These are phyloP conservation scores for Hura crepitans DNA, from an alignment of 441 rosid genomes.

Conservation along the genomic window DNA sequence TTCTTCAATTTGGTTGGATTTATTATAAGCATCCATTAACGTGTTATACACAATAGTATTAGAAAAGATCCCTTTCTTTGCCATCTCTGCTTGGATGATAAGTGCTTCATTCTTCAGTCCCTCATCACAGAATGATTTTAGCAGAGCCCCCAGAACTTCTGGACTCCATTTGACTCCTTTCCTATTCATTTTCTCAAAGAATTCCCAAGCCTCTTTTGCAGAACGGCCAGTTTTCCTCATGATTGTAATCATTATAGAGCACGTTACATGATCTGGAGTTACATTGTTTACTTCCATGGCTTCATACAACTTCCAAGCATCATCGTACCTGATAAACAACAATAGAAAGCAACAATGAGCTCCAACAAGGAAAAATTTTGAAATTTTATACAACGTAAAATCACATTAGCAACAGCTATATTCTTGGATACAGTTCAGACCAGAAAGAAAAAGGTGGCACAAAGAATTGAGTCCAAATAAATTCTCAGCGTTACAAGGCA, in stretches of 20 bases:
- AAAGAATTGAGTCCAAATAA: not conserved
- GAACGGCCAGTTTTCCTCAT: conserved; percentile 62
- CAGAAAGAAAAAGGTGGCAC: not conserved
- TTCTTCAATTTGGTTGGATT: conserved; percentile 70
- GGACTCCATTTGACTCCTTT: conserved; percentile 70
- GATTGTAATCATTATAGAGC: conserved; percentile 61
- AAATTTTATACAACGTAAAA: conserved; percentile 12
- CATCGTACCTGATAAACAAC: conserved; percentile 48
- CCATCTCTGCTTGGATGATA: conserved; percentile 76
- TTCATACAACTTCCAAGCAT: conserved; percentile 64
- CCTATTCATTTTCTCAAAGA: conserved; percentile 66
- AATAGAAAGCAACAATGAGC: conserved; percentile 13
- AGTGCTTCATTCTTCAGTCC: conserved; percentile 77
- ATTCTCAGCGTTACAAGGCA: not conserved
- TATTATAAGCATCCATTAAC: conserved; percentile 72
- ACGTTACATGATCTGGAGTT: conserved; percentile 63
- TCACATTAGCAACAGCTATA: not conserved
- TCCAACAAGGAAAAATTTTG: not conserved
- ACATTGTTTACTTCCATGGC: conserved; percentile 62
- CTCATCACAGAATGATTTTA: conserved; percentile 81
- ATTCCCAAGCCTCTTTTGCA: conserved; percentile 77
- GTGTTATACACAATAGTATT: conserved; percentile 65
- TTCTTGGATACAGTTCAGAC: not conserved
- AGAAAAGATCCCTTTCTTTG: conserved; percentile 63
- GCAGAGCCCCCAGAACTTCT: conserved; percentile 61